Evolutionary conservation across 106 monocot species (phyloP).

Genomic region (Allium cepa): DNA sequence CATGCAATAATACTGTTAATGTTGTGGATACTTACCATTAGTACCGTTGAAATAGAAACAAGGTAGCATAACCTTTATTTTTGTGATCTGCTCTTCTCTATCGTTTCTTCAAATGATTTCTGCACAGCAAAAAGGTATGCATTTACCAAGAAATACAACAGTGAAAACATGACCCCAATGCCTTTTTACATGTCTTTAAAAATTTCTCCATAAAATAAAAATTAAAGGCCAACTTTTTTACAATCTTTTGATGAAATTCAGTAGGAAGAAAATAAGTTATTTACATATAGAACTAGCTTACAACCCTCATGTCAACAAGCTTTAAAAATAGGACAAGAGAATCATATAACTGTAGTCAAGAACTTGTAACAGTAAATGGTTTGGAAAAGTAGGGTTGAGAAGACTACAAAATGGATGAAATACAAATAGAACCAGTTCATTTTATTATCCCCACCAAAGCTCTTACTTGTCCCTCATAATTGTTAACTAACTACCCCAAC

Average conservation of each 20-base stretch:
- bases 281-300: neutral
- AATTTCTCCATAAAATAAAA: neutral
- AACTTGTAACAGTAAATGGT: neutral
- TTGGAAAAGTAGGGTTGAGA: neutral
- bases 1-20: no score
- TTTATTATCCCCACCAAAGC: no score
- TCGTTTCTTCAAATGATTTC: slow-evolving; percentile 21
- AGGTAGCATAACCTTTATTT: neutral
- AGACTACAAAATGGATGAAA: no score
- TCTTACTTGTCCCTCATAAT: no score
- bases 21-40: no score
- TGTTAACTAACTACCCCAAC: no score
- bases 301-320: neutral
- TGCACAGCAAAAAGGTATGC: neutral
- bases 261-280: neutral
- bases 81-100: slow-evolving; percentile 10
- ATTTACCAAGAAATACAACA: neutral
- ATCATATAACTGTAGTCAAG: neutral
- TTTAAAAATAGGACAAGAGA: neutral
- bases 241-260: neutral
- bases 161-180: neutral
- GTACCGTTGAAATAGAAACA: neutral
- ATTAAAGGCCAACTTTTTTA: neutral
- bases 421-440: no score
- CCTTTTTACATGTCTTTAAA: neutral